Conservation (phyloP, 2,329 filamentous ascomycete genomes). For the Hymenoscyphus albidus region DNA sequence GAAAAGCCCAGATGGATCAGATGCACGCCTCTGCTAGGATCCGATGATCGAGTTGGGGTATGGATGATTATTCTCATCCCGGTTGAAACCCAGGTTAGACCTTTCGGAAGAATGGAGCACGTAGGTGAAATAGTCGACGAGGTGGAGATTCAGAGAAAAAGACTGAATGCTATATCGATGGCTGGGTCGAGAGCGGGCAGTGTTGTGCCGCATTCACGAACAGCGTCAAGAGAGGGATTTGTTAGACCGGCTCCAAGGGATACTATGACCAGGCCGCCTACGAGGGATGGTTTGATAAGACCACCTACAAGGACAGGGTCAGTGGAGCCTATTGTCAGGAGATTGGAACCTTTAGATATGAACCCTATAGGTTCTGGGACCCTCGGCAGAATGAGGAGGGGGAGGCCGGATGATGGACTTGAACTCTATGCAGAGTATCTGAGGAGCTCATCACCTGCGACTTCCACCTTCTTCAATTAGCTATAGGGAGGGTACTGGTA, state of each 20-base stretch:
- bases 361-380: not conserved
- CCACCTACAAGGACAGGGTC: not conserved
- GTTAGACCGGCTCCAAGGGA: not conserved
- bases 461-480: not conserved
- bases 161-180: slow-evolving; percentile 1
- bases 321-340: not conserved
- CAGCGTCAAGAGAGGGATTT: not conserved
- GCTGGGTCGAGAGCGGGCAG: slow-evolving; percentile 2
- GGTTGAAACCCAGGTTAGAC: slow-evolving; percentile 13
- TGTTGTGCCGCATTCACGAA: not conserved
- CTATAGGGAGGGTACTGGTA: not conserved
- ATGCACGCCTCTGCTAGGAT: slow-evolving; percentile 65
- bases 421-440: slow-evolving; percentile 24
- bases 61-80: slow-evolving; percentile 70
- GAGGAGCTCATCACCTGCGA: slow-evolving; percentile 9
- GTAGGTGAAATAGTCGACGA: slow-evolving; percentile 13
- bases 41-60: slow-evolving; percentile 63
- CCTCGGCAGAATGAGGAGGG: not conserved
- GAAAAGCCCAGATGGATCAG: slow-evolving; percentile 66
- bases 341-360: not conserved
- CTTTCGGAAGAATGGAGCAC: slow-evolving; percentile 5
- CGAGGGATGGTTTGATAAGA: not conserved
- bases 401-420: slow-evolving; percentile 12
- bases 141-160: slow-evolving; percentile 11
- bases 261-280: not conserved